Evolutionary conservation across 441 rosid species (phyloP), one percentile per base, ranked within the genome.

Genomic region (Aleurites moluccanus): DNA sequence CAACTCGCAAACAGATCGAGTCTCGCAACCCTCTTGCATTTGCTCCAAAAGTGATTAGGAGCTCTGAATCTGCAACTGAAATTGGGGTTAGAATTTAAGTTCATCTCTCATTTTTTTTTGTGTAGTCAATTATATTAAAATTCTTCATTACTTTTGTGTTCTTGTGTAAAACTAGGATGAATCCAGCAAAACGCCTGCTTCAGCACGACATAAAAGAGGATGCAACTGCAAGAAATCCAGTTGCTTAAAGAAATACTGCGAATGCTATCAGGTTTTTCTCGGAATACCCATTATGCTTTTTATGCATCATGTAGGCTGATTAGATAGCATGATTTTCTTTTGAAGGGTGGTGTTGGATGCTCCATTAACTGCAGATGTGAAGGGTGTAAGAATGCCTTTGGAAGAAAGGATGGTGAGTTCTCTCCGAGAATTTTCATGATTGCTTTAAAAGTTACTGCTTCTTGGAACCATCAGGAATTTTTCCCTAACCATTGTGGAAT

Each of bases 191-290:
- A 96, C 98, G 35, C 99, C 99, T 42, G 96, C 98, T 75, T 96
- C 99, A 62, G 98, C 99, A 10, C 90, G 98, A 42, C 99, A 96
- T 78, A 96, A 96, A 86, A 86, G 99, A 83, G 99, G 99, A 63
- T 96, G 99, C 91, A 96, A 96, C 88, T 96, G 99, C 93, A 96
- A 96, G 89, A 96, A 96, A 81, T 96, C 99, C 47, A 90, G 84
- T 81, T 96, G 99, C 79, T 82, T 93, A 60, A 96, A 96, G 87
- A 96, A 96, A 87, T 96, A 96, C 75, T 96, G 99, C 6, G 99
- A 96, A 89, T 96, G 99, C 93, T 96, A 83, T 81, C 99, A 96
- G 99, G 99, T 96, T 81, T 84, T 72, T 73, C 73, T 55, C 72
- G 10, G 25, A 53, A 23, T 70, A 30, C 25, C 64, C 57, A 61